Evolutionary conservation across 2,329 filamentous ascomycete genomes (phyloP), one percentile per base, ranked within the genome.

Genomic region (Sporothrix humicola): DNA sequence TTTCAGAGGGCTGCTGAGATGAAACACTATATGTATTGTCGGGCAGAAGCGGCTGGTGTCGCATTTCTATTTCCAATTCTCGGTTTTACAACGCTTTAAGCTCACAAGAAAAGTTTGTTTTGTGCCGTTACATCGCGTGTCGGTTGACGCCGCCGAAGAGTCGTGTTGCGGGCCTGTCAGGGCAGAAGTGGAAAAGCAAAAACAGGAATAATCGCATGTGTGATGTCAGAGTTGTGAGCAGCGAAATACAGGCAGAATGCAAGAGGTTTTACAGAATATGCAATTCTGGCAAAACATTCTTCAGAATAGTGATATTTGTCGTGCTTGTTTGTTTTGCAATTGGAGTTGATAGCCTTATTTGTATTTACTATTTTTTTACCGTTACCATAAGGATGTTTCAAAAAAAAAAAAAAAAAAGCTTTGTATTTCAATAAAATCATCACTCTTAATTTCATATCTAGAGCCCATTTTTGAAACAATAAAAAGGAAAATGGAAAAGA

Each of bases 101-200:
- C 17, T 44, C 59, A 20, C 0, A 31, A 42, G 26, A 31, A 26
- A 15, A 42, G 4, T 15, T 63, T 42, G 23, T 58, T n/a, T 52
- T 13, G 20, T 52, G 70, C 70, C 20, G 71, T 72, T 69, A 72
- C 63, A 72, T 72, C 52, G 71, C 31, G 61, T 52, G 71, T 68
- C 61, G 61, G 61, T 37, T 68, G 37, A 72, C 61, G 59, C 71
- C 37, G 71, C 12, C 58, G 37, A n/a, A 31, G 13, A 50, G 59
- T 20, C 46, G 42, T 2, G 44, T 26, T 26, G 23, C 23, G 23
- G 23, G 23, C 3, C 23, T 26, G 23, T 26, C 23, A 26, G 23
- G 23, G 23, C 23, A 26, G 59, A 4, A 63, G 3, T 20, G 17
- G 6, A 63, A 17, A 44, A 63, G 31, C 3, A 37, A 37, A 37